Evolutionary conservation across 768 basidiomycete species (phyloP).

Genomic region (Suillus lakei): DNA sequence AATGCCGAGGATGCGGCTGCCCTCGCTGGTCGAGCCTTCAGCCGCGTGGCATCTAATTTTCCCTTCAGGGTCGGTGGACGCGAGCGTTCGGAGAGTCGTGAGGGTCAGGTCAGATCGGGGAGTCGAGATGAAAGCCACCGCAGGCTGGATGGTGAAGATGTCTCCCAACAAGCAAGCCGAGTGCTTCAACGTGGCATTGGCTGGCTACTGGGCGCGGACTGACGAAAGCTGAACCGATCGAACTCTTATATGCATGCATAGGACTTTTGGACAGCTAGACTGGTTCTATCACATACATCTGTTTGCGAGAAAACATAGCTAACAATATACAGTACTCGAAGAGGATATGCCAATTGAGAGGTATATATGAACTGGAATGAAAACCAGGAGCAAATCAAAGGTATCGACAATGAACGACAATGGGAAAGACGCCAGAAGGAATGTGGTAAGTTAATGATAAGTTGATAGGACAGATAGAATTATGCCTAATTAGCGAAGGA

Average conservation of each 20-base stretch:
- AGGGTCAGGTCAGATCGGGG: constrained; percentile 30
- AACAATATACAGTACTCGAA: constrained; percentile 21
- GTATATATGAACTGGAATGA: constrained; percentile 29
- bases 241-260: background rate
- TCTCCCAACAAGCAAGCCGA: constrained; percentile 74
- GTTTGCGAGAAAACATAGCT: constrained; percentile 18
- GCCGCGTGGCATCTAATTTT: constrained; percentile 74
- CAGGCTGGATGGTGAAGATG: constrained; percentile 58
- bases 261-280: constrained; percentile 1
- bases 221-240: constrained; percentile 37
- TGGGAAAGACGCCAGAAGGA: constrained; percentile 23
- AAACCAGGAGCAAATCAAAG: constrained; percentile 19
- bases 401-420: constrained; percentile 31
- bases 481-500: constrained; percentile 11
- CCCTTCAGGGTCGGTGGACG: constrained; percentile 64
- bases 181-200: constrained; percentile 91
- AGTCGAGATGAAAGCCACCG: constrained; percentile 47
- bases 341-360: constrained; percentile 22
- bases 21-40: constrained; percentile 79
- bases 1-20: constrained; percentile 82
- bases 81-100: constrained; percentile 26
- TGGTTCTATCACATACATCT: constrained; percentile 20
- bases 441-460: constrained; percentile 22
- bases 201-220: constrained; percentile 93
- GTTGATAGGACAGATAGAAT: constrained; percentile 25